Evolutionary conservation across 225 moss, liverwort and hornwort species (phyloP).

Genomic region (Bryum argenteum): DNA sequence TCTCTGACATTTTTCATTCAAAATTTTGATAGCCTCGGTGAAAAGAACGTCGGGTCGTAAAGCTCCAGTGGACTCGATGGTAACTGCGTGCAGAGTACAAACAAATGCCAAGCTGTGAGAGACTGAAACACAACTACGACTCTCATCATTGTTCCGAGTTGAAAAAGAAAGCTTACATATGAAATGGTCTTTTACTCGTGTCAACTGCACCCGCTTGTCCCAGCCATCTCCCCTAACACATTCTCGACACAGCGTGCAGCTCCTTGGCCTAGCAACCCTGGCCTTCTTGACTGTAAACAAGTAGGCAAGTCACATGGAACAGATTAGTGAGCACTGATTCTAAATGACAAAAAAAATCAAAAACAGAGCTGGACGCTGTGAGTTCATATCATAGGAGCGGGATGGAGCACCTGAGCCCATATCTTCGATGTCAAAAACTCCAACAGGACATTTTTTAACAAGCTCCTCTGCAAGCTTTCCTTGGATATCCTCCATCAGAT

Average conservation of each 20-base stretch:
- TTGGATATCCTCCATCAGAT: constrained; percentile 72
- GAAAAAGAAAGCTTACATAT: constrained; percentile 68
- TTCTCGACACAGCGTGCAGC: constrained; percentile 97
- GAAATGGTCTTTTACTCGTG: constrained; percentile 93
- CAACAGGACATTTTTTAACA: constrained; percentile 83
- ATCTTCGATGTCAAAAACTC: constrained; percentile 98
- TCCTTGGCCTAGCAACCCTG: constrained; percentile 70
- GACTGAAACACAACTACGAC: not conserved
- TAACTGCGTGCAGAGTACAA: constrained; percentile 62
- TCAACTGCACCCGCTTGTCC: constrained; percentile 82
- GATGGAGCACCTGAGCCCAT: constrained; percentile 58
- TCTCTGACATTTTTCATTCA: constrained; percentile 89
- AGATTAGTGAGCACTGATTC: too few relatives aligned
- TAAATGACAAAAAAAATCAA: constrained; percentile 17
- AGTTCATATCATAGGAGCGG: not conserved
- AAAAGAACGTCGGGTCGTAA: constrained; percentile 84
- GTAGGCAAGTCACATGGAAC: not conserved
- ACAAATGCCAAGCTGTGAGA: constrained; percentile 11
- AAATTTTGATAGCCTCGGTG: constrained; percentile 80
- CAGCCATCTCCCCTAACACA: constrained; percentile 90
- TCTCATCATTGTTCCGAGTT: constrained; percentile 16
- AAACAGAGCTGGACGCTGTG: too few relatives aligned
- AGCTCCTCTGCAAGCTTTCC: constrained; percentile 87
- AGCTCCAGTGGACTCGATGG: constrained; percentile 93
- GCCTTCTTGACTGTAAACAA: constrained; percentile 63